Base-by-base conservation (phyloP, 257 asterid genomes). In the Mentha longifolia region DNA sequence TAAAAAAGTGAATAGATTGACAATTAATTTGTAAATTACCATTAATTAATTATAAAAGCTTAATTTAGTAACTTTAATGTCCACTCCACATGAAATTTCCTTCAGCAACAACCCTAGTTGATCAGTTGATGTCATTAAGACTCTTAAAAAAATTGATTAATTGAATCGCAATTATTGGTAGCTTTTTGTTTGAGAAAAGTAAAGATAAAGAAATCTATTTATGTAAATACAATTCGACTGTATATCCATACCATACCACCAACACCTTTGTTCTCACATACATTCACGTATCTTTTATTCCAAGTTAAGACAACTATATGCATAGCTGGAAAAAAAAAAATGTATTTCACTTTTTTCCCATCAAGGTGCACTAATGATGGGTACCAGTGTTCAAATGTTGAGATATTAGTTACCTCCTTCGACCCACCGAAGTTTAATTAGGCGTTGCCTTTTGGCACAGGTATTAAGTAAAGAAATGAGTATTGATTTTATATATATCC, bases 181-280 rank as follows among this genome's bases (percentile, higher is more conserved):
- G 86, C 88, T 85, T 87, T 81, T 61, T 83, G 77, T 77, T 85
- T 80, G 55, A 79, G 87, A 82, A 74, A 87, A 87, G 90, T 87
- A 85, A 78, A 78, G 77, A 62, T 78, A 76, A 87, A 78, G 90
- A 45, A 77, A 82, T 35, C 74, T 12, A 13, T 70, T 14, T 78
- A 50, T 31, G 16, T 67, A 15, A 71, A 55, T 71, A 61, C 55
- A 22, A 19, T 14, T 28, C 16, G 41, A 14, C 9, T 50, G 43
- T 49, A 30, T 28, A 6, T 17, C 39, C 5, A 33, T 33, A 4
- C 6, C 6, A 33, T 41, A 65, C 73, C 25, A 68, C 68, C 76
- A 46, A 74, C 25, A 69, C 42, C 15, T 49, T 49, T 46, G 13
- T 20, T 69, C 39, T 39, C 16, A 49, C 5, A n/a, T 17, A 66